phyloP scores from a whole-genome alignment of 2,329 filamentous ascomycete species.

The Talaromyces sp. region DNA sequence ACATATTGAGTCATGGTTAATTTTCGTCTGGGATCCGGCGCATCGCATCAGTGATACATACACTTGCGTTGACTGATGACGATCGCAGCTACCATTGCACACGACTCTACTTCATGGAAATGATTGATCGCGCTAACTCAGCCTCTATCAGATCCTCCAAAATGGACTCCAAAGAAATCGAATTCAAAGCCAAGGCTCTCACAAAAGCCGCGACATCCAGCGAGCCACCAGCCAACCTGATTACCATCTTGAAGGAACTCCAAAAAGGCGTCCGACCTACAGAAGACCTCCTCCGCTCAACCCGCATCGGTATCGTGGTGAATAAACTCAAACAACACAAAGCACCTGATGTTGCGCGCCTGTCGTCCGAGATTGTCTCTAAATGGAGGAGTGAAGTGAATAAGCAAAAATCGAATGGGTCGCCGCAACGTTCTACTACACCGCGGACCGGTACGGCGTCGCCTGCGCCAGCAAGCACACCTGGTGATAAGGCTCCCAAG shows the following conservation, averaged over 20 bases:
- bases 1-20: not conserved
- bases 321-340: constrained; percentile 83
- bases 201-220: constrained; percentile 74
- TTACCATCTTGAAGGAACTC: constrained; percentile 72
- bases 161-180: constrained; percentile 82
- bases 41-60: not conserved
- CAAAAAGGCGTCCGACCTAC: constrained; percentile 79
- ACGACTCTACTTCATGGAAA: not conserved
- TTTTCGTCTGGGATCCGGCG: not conserved
- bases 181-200: constrained; percentile 72
- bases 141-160: constrained; percentile 20
- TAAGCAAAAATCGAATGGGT: constrained; percentile 47
- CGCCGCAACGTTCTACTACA: constrained; percentile 43
- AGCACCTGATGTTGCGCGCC: constrained; percentile 66
- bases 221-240: constrained; percentile 69
- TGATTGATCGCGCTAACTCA: not conserved
- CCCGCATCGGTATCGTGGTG: constrained; percentile 86
- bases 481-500: constrained; percentile 53
- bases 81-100: not conserved
- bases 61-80: not conserved
- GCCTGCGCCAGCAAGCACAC: constrained; percentile 45
- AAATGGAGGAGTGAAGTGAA: constrained; percentile 56
- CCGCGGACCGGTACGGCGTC: constrained; percentile 54
- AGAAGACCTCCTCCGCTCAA: constrained; percentile 85
- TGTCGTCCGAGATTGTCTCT: constrained; percentile 77